Percentiles rank a stretch among this genome's conserved stretches.
phyloP scores from a whole-genome alignment of 371 early-diverging fungal genomes.

The Actinomucor elegans region DNA sequence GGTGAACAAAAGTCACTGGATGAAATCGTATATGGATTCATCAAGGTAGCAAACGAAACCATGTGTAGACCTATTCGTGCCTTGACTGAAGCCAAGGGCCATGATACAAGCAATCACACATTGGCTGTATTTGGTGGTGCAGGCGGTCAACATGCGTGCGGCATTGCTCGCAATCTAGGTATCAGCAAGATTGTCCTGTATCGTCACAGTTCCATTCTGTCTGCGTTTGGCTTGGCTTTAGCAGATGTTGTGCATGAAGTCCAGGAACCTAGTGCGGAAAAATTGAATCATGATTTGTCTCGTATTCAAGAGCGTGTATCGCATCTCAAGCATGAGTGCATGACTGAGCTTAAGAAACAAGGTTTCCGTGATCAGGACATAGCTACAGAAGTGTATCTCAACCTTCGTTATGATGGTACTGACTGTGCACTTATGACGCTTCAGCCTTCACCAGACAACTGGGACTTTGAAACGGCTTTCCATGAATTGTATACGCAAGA shows the following conservation, averaged over 20 bases:
- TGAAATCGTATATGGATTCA: conserved; percentile 91
- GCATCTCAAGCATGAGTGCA: conserved; percentile 48
- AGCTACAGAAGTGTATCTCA: conserved; percentile 70
- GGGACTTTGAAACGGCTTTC: conserved; percentile 69
- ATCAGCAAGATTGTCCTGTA: conserved; percentile 85
- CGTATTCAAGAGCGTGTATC: conserved; percentile 53
- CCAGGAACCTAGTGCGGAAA: conserved; percentile 77
- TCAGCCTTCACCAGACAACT: conserved; percentile 53
- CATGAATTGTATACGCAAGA: conserved; percentile 76
- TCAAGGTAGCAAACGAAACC: conserved; percentile 92
- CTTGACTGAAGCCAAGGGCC: conserved; percentile 92
- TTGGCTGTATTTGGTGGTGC: conserved; percentile 97
- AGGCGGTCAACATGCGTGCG: conserved; percentile 92
- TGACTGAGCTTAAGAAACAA: conserved; percentile 49
- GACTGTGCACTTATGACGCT: conserved; percentile 93
- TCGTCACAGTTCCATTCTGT: conserved; percentile 85
- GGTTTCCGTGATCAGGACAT: conserved; percentile 68
- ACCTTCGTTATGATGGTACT: conserved; percentile 93
- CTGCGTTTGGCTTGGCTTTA: conserved; percentile 89
- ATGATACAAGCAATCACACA: conserved; percentile 82
- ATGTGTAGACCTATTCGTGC: conserved; percentile 96
- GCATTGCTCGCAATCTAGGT: conserved; percentile 87
- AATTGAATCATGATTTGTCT: conserved; percentile 30
- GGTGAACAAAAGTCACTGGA: conserved; percentile 59
- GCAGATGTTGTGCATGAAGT: conserved; percentile 93